These are phyloP conservation scores for Bruguiera gymnorhiza DNA, from an alignment of 345 rosid genomes.

Conservation along the genomic window DNA sequence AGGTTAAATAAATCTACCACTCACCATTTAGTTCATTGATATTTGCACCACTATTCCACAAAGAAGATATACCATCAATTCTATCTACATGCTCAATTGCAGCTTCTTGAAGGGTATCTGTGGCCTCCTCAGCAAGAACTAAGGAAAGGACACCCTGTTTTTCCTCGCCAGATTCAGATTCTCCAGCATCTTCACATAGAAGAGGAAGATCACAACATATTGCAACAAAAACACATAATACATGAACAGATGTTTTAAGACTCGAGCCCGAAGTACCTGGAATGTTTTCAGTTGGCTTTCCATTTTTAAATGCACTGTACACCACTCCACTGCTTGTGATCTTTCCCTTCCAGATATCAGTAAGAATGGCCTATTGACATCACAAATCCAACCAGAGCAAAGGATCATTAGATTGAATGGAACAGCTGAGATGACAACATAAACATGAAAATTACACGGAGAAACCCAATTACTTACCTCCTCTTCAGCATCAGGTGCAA, in stretches of 20 bases:
- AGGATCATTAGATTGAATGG: not conserved
- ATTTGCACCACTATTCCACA: conserved; percentile 18
- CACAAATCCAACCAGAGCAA: not conserved
- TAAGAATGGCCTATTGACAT: conserved; percentile 11
- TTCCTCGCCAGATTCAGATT: conserved; percentile 38
- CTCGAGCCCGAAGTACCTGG: not conserved
- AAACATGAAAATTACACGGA: not conserved
- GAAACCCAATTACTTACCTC: conserved; percentile 12
- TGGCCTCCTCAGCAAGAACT: conserved; percentile 24
- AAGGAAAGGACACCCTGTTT: conserved; percentile 32
- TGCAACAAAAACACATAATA: conserved; percentile 6
- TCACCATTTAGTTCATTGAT: conserved; percentile 22
- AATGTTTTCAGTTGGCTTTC: conserved; percentile 13
- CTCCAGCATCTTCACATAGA: conserved; percentile 30
- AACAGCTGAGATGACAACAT: not conserved
- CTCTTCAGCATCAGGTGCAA: conserved; percentile 16
- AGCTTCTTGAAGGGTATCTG: conserved; percentile 25
- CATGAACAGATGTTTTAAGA: not conserved
- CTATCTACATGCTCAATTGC: conserved; percentile 16
- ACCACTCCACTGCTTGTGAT: conserved; percentile 12
- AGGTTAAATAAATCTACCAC: conserved; percentile 8
- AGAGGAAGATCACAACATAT: conserved; percentile 6
- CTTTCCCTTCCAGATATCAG: conserved; percentile 26
- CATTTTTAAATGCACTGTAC: not conserved
- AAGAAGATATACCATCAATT: conserved; percentile 12